phyloP scores from a whole-genome alignment of 805 yeast species.

The Pichia heedii region DNA sequence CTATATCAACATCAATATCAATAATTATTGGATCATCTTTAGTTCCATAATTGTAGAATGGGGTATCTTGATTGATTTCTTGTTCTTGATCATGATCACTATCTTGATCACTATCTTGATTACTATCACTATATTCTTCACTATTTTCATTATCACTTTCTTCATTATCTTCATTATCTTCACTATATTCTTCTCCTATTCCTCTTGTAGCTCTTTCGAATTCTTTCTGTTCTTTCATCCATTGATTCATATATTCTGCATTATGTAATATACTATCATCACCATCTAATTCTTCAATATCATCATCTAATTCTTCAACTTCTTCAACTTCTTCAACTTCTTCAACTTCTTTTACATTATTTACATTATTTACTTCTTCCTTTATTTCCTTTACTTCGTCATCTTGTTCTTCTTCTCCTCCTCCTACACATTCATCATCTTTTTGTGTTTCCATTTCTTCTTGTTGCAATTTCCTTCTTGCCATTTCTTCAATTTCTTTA shows the following conservation, averaged over 20 bases:
- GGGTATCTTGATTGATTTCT: too few relatives aligned
- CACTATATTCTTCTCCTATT: not conserved
- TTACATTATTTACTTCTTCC: too few relatives aligned
- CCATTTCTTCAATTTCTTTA: conserved; percentile 4
- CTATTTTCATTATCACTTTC: not conserved
- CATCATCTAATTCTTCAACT: not conserved
- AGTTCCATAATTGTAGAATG: conserved; percentile 13
- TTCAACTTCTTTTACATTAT: not conserved
- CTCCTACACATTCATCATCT: not conserved
- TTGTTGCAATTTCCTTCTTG: conserved; percentile 1
- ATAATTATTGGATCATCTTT: conserved; percentile 24
- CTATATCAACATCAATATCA: not conserved
- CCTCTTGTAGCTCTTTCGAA: not conserved
- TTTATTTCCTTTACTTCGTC: not conserved
- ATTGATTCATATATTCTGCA: not conserved
- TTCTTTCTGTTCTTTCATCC: not conserved
- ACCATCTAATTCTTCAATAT: not conserved
- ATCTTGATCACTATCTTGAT: conserved; percentile 23
- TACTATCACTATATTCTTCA: conserved; percentile 12
- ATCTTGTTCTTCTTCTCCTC: not conserved
- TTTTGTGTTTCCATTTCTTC: not conserved
- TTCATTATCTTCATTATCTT: not conserved
- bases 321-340: not conserved
- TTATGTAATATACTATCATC: not conserved
- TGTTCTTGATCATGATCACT: conserved; percentile 2